These are phyloP conservation scores for Aspergillus caelatus DNA, from an alignment of 2,329 filamentous ascomycete genomes.

Conservation along the genomic window DNA sequence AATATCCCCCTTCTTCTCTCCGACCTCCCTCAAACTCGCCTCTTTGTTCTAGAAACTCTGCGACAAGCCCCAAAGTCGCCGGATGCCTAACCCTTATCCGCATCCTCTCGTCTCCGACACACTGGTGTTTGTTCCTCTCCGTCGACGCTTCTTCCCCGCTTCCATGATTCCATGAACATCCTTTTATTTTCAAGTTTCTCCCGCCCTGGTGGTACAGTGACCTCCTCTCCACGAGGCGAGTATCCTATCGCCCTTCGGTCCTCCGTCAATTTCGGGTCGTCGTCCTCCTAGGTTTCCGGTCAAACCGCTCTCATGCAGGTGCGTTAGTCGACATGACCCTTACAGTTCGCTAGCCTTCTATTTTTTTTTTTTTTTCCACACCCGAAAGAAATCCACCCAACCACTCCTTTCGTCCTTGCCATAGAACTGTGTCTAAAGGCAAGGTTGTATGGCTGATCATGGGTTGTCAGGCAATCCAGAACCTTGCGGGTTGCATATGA, in stretches of 20 bases:
- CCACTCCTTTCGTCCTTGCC: neutral
- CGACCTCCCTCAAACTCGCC: constrained; percentile 8
- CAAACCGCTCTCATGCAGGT: constrained; percentile 44
- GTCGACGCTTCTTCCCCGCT: constrained; percentile 36
- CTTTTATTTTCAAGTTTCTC: constrained; percentile 30
- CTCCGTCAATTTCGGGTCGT: constrained; percentile 29
- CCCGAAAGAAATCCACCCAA: neutral
- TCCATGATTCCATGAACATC: constrained; percentile 42
- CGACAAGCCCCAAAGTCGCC: constrained; percentile 17
- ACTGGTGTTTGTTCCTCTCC: constrained; percentile 26
- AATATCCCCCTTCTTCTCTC: constrained; percentile 4
- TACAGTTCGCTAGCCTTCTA: constrained; percentile 8
- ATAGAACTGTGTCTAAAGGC: neutral
- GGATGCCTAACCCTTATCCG: constrained; percentile 26
- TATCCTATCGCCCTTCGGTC: constrained; percentile 27
- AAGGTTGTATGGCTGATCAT: neutral
- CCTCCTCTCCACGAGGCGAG: constrained; percentile 31
- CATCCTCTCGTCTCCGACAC: constrained; percentile 18
- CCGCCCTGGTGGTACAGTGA: constrained; percentile 42
- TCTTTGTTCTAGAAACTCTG: constrained; percentile 2
- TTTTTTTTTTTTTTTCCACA: constrained; percentile 8
- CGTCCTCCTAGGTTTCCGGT: constrained; percentile 26
- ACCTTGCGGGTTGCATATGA: neutral
- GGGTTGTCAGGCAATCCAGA: neutral
- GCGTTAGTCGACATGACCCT: constrained; percentile 22